Evolutionary conservation across 2,329 filamentous ascomycete genomes (phyloP).

Genomic region (Orbilia blumenaviensis): DNA sequence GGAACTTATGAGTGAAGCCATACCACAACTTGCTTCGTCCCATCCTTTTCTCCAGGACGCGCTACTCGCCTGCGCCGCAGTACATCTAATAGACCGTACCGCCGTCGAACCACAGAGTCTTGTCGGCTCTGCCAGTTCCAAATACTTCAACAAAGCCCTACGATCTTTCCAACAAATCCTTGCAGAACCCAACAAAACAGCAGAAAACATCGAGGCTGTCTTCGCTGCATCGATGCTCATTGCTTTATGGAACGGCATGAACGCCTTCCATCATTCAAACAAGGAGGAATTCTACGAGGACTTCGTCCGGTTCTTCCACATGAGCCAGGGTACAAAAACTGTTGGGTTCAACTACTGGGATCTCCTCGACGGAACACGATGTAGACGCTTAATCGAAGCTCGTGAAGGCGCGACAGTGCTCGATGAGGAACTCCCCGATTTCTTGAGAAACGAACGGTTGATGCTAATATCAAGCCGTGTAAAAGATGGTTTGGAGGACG

Average conservation of each 20-base stretch:
- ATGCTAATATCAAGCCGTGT: constrained; percentile 44
- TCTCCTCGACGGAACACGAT: constrained; percentile 24
- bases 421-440: constrained; percentile 40
- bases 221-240: constrained; percentile 51
- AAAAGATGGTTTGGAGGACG: constrained; percentile 31
- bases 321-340: constrained; percentile 46
- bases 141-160: constrained; percentile 42
- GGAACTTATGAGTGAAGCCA: constrained; percentile 45
- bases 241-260: constrained; percentile 51
- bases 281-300: constrained; percentile 51
- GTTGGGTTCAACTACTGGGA: constrained; percentile 42
- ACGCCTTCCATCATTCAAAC: constrained; percentile 46
- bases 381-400: constrained; percentile 29
- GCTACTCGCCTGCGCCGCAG: constrained; percentile 38
- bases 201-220: constrained; percentile 29
- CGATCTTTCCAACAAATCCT: constrained; percentile 38
- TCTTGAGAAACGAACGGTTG: constrained; percentile 32
- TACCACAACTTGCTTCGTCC: constrained; percentile 40
- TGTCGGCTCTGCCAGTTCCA: constrained; percentile 18
- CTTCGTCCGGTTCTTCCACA: constrained; percentile 44
- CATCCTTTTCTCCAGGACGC: constrained; percentile 45
- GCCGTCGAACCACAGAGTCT: constrained; percentile 28
- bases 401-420: constrained; percentile 43
- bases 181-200: constrained; percentile 15
- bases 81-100: constrained; percentile 43